These are phyloP conservation scores for Geotrichum carabidarum DNA, from an alignment of 1,139 yeast species.

Conservation along the genomic window DNA sequence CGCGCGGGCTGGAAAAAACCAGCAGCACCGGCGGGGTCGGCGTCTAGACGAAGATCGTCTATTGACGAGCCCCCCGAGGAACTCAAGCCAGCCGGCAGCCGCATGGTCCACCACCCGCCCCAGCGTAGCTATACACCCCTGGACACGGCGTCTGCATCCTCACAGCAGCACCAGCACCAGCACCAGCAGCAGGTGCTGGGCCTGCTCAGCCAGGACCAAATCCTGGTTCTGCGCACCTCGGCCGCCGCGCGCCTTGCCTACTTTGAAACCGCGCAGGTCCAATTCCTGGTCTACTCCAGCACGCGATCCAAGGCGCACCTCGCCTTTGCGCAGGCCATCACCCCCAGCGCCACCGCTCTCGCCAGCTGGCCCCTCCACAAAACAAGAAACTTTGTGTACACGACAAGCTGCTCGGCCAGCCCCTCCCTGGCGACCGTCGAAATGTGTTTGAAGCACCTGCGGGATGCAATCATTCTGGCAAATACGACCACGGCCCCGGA, in stretches of 20 bases:
- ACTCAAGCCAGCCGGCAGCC: not conserved
- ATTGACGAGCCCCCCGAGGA: not conserved
- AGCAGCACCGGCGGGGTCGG: not conserved
- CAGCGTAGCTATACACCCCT: not conserved
- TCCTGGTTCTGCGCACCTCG: conserved; percentile 5
- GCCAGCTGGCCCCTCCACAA: not conserved
- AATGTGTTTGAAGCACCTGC: conserved; percentile 8
- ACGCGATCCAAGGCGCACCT: not conserved
- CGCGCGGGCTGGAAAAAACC: not conserved
- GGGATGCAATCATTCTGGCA: conserved; percentile 9
- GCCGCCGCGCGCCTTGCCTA: not conserved
- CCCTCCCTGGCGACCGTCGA: not conserved
- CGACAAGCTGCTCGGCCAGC: not conserved
- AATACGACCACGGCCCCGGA: not conserved
- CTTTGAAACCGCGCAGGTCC: conserved; percentile 11
- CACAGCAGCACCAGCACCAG: not conserved
- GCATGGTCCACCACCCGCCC: not conserved
- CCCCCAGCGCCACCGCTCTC: not conserved
- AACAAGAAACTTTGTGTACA: not conserved
- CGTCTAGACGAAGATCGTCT: not conserved
- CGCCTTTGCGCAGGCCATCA: conserved; percentile 7
- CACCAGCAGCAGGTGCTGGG: not conserved
- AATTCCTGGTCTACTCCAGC: conserved; percentile 8
- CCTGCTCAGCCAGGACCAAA: conserved; percentile 1
- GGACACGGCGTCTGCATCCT: not conserved